Conservation (phyloP, 768 basidiomycete species). For the Leccinum rimulosum region DNA sequence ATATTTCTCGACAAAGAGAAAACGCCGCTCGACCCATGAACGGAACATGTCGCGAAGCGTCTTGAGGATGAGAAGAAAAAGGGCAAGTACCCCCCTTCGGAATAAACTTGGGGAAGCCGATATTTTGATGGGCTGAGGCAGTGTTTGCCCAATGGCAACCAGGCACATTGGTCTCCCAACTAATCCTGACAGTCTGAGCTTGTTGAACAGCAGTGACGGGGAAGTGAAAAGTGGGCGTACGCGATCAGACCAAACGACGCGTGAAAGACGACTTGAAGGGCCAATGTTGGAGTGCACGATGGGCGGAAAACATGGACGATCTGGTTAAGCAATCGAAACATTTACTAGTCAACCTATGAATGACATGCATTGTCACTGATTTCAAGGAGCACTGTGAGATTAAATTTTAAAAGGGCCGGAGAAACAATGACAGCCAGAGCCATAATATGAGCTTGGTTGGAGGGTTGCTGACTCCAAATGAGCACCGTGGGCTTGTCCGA, state of each 20-base stretch:
- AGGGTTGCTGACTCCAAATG: slow-evolving; percentile 1
- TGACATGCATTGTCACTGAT: slow-evolving; percentile 3
- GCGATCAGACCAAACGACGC: neutral
- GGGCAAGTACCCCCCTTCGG: neutral
- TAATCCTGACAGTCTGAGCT: slow-evolving; percentile 11
- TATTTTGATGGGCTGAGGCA: slow-evolving; percentile 22
- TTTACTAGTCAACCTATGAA: neutral
- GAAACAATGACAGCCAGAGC: slow-evolving; percentile 1
- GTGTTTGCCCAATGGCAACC: slow-evolving; percentile 13
- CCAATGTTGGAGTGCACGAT: slow-evolving; percentile 4
- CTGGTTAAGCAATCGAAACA: slow-evolving; percentile 10
- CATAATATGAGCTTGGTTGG: neutral
- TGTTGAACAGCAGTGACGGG: neutral
- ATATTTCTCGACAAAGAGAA: slow-evolving; percentile 22
- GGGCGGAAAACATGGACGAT: neutral
- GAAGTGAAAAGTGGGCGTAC: neutral
- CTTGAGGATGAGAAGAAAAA: slow-evolving; percentile 2
- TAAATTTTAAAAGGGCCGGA: slow-evolving; percentile 5
- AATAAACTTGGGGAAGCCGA: slow-evolving; percentile 13
- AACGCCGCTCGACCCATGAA: slow-evolving; percentile 14
- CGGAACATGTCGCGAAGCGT: slow-evolving; percentile 6
- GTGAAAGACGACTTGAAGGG: neutral
- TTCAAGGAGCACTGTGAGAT: slow-evolving; percentile 12
- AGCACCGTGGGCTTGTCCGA: slow-evolving; percentile 10
- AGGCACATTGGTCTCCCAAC: slow-evolving; percentile 18